Evolutionary conservation across 805 yeast genomes (phyloP), one percentile per base, ranked within the genome.

Genomic region (Helenozyma baotianmanensis): DNA sequence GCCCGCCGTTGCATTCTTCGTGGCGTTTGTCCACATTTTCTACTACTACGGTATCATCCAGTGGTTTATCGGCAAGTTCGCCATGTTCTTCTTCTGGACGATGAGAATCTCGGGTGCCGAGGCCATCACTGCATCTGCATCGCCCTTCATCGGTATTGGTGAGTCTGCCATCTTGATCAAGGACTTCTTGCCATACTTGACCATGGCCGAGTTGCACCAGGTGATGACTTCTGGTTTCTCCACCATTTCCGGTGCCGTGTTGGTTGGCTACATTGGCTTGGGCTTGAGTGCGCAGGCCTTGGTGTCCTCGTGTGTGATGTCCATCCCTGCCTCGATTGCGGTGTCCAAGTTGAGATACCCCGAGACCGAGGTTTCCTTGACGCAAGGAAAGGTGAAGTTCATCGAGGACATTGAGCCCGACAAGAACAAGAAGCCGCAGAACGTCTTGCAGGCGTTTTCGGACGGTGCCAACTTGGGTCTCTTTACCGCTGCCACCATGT

Each of bases 231-330:
- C 80, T 18, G 82, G 82, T 6, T 77, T 78, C 50, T 72, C 81
- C 11, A 77, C 83, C 30, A 76, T 77, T 40, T 70, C 81, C 3
- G 83, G 83, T 15, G 72, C 80, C 4, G 81, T 76, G 17, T 62
- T 77, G 45, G 81, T 76, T 3, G 72, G 80, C 7, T 77, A 78
- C 51, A 74, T 78, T 38, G 78, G 80, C 4, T 62, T 77, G 53
- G 83, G 83, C 21, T 66, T 78, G 44, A 75, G 73, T 44, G 65
- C 82, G 2, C 79, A 75, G 44, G 81, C 80, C 5, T 62, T 78
- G 48, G 74, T 77, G 12, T 71, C 80, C n/a, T 72, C 80, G 18
- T 78, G 83, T 62, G 78, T 78, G 33, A 77, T 77, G 83, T 76
- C 82, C 2, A 76, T 77, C 50, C 83, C 83, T 5, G 79, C 79